Percentiles rank a stretch among this genome's conserved stretches.
Evolutionary conservation across 352 stramenopile species (phyloP).

Genomic region (Phytopythium aichiense): DNA sequence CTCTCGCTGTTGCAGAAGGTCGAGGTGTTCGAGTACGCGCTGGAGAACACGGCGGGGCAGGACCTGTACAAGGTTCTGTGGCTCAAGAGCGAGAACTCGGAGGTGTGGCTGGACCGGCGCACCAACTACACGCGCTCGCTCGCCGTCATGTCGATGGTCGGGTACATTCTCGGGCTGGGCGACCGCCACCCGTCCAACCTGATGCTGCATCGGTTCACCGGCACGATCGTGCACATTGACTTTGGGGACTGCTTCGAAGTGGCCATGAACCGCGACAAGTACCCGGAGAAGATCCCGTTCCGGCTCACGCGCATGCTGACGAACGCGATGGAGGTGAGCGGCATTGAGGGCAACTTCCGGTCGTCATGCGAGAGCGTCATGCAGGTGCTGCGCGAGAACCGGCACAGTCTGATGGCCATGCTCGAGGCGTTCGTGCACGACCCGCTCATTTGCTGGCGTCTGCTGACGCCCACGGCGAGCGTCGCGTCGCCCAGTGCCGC

Average conservation of each 20-base stretch:
- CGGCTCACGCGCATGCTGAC: constrained; percentile 98
- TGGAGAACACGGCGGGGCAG: constrained; percentile 93
- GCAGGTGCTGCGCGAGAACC: constrained; percentile 95
- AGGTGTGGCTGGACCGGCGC: constrained; percentile 97
- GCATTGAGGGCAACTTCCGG: constrained; percentile 98
- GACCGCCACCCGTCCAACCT: constrained; percentile 99
- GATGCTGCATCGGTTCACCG: constrained; percentile 98
- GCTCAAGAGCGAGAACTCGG: constrained; percentile 97
- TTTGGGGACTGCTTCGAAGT: constrained; percentile 98
- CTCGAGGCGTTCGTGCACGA: constrained; percentile 99
- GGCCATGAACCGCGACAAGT: constrained; percentile 98
- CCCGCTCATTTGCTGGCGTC: constrained; percentile 97
- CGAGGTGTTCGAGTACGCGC: constrained; percentile 95
- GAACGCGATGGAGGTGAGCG: constrained; percentile 98
- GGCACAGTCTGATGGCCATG: constrained; percentile 98
- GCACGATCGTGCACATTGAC: constrained; percentile 96
- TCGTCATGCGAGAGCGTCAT: constrained; percentile 98
- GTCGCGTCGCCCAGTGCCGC: constrained; percentile 38
- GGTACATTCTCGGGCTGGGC: constrained; percentile 98
- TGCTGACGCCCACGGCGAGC: constrained; percentile 73
- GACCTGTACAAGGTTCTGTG: constrained; percentile 97
- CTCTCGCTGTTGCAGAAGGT: constrained; percentile 98
- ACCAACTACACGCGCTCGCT: constrained; percentile 97
- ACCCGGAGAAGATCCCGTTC: constrained; percentile 99
- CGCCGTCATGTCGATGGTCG: constrained; percentile 98